These are phyloP conservation scores for Ceratocystis lukuohia DNA, from an alignment of 2,329 filamentous ascomycete species.

Conservation along the genomic window DNA sequence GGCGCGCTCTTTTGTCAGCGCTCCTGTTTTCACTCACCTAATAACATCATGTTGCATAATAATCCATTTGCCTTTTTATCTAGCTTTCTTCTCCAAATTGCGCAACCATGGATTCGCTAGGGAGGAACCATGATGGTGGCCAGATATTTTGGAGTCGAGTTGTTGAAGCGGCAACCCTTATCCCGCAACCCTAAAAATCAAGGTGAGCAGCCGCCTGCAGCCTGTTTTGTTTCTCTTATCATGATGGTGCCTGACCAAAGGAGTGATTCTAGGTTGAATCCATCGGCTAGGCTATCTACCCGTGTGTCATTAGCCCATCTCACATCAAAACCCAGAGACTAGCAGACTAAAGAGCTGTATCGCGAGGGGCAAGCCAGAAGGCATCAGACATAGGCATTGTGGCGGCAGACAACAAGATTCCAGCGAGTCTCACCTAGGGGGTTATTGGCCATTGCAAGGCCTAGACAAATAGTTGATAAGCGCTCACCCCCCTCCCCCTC, in stretches of 20 bases:
- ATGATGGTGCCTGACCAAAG: not conserved
- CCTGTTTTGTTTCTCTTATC: not conserved
- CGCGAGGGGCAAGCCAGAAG: no score
- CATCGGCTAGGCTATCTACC: not conserved
- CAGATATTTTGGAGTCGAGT: not conserved
- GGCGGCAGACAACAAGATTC: no score
- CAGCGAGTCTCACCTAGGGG: no score
- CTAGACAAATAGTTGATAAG: no score
- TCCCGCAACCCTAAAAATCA: not conserved
- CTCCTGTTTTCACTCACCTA: not conserved
- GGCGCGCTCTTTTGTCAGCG: not conserved
- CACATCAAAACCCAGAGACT: no score
- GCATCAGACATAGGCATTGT: no score
- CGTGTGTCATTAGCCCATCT: not conserved
- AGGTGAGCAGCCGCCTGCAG: not conserved
- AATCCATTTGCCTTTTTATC: not conserved
- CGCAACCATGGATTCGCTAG: not conserved
- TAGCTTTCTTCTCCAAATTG: not conserved
- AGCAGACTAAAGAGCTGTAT: no score
- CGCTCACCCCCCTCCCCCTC: no score
- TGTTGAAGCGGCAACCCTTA: not conserved
- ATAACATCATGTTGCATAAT: not conserved
- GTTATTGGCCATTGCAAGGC: no score
- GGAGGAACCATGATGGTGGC: not conserved
- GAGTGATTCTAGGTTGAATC: not conserved